A percentile compares a stretch with the other conserved stretches of the same genome.
Conservation (phyloP, 176 grass and related monocot genomes). For the Cenchrus fungigraminus region DNA sequence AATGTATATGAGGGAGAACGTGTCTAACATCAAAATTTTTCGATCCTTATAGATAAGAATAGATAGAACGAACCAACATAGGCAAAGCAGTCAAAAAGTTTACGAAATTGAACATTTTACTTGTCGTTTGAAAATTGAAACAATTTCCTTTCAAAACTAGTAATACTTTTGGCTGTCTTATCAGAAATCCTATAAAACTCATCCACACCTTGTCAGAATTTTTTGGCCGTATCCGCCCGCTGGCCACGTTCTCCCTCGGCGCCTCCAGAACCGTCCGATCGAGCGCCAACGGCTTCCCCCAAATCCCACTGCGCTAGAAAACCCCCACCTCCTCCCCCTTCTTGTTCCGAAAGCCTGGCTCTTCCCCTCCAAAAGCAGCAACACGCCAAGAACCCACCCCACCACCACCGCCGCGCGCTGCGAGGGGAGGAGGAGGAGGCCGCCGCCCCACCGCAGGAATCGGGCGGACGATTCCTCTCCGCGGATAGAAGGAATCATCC, state of each 20-base stretch:
- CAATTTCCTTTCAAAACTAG: no score
- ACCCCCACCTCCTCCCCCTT: not conserved
- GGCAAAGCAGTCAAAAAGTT: no score
- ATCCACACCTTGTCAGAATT: not conserved
- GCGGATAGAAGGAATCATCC: not conserved
- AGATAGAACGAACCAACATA: no score
- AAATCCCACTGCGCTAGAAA: not conserved
- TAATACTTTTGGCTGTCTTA: no score
- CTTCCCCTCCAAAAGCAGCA: conserved; percentile 32
- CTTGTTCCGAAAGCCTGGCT: not conserved
- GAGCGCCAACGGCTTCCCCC: not conserved
- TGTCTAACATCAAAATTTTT: no score
- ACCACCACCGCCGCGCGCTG: conserved; percentile 23
- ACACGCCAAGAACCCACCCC: conserved; percentile 24
- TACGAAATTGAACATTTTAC: no score
- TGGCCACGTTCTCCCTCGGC: not conserved
- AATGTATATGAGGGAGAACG: no score
- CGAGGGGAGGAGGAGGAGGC: not conserved
- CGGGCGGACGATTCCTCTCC: not conserved
- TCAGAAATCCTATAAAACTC: not conserved
- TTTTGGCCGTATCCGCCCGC: not conserved
- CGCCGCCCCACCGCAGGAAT: not conserved
- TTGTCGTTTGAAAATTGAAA: no score
- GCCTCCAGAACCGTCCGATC: not conserved
- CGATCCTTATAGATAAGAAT: no score